phyloP scores from a whole-genome alignment of 2,329 filamentous ascomycete species.

The Rosellinia necatrix region DNA sequence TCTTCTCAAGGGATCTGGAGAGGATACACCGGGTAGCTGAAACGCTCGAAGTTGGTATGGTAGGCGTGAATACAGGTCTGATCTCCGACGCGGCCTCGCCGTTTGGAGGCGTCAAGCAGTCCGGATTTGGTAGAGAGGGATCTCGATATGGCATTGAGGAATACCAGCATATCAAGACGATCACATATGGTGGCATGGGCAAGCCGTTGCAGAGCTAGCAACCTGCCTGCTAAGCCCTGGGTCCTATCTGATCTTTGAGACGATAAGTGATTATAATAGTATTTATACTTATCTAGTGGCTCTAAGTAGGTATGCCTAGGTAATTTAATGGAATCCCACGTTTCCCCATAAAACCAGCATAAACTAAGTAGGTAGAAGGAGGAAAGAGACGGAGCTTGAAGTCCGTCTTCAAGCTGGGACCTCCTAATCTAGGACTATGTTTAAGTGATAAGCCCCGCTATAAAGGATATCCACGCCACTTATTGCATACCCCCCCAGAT shows the following conservation, averaged over 20 bases:
- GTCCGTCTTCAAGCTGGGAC: too few species aligned
- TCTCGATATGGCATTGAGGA: slow-evolving; percentile 78
- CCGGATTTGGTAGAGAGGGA: slow-evolving; percentile 79
- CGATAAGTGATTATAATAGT: too few species aligned
- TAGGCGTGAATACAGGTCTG: slow-evolving; percentile 79
- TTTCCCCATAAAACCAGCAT: neutral
- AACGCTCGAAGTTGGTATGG: slow-evolving; percentile 82
- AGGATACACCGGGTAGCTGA: slow-evolving; percentile 67
- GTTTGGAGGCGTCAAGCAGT: slow-evolving; percentile 84
- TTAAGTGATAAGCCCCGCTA: neutral
- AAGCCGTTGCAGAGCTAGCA: slow-evolving; percentile 55
- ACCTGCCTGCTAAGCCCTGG: too few species aligned
- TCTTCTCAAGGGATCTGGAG: slow-evolving; percentile 73
- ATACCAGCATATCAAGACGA: slow-evolving; percentile 74
- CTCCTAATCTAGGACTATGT: too few species aligned
- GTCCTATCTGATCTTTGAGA: too few species aligned
- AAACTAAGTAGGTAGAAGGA: neutral
- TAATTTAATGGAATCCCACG: neutral
- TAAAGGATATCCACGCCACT: neutral
- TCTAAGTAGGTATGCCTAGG: too few species aligned
- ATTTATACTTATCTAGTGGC: slow-evolving; percentile 42
- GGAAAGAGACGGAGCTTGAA: too few species aligned
- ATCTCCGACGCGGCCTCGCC: slow-evolving; percentile 62
- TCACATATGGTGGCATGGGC: slow-evolving; percentile 58
- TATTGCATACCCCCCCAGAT: slow-evolving; percentile 4